Base-by-base conservation (phyloP, 2,329 filamentous ascomycete species). In the Colletotrichum sp. region DNA sequence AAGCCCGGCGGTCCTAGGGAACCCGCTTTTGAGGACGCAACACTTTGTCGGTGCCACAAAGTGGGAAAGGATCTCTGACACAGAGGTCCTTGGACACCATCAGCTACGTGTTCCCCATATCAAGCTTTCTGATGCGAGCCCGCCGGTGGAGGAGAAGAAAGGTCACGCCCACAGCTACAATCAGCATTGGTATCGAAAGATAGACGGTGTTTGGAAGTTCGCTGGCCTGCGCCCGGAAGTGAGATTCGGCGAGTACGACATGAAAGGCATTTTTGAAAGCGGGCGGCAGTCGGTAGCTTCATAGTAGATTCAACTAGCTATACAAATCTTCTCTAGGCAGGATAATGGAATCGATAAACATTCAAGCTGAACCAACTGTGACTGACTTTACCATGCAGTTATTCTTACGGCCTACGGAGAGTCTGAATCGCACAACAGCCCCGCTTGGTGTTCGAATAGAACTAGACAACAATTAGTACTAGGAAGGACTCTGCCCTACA, bases 71-170 rank as follows among this genome's bases (percentile, higher is more conserved):
- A 81, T 91, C 61, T 90, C 88, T 3, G 90, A 91, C 73, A 89
- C 86, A n/a, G 88, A 91, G 80, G 87, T 91, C 62, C 83, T 91
- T 73, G 91, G 91, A 28, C 87, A 89, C 80, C 90, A 92, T 82
- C 91, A 92, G 84, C 83, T 92, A 64, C 89, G 91, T 55, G 91
- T 91, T 34, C 90, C 91, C 4, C 91, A 93, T 80, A 91, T 92
- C 84, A 86, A 89, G 66, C 92, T 92, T 83, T 89, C 86, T 4
- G 89, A 91, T 78, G 84, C 81, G 21, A 86, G 83, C 38, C 79
- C 88, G 71, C 78, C 83, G 61, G 81, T 85, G 26, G 89, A 92
- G 43, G 85, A 85, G 70, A 85, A 90, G 80, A 92, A 92, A 84
- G 91, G 91, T 74, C 91, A 93, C 80, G 89, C 88, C 18, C 90